Percentiles rank a stretch among this genome's conserved stretches.
phyloP scores from a whole-genome alignment of 2,329 filamentous ascomycete genomes.

The Pseudopithomyces maydicus region DNA sequence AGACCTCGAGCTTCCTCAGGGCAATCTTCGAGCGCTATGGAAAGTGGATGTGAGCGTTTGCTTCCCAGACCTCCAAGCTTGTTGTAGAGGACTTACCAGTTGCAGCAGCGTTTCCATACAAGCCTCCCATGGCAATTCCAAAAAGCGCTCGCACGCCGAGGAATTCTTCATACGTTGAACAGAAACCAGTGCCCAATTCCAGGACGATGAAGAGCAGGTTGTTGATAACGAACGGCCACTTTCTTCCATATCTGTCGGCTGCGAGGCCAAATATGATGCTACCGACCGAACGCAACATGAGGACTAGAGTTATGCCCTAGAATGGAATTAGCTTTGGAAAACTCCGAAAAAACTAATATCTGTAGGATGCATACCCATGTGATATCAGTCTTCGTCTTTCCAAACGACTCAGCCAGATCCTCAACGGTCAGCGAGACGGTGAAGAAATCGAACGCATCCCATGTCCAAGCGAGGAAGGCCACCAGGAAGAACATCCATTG shows the following conservation, averaged over 20 bases:
- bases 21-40: conserved; percentile 63
- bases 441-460: conserved; percentile 65
- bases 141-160: conserved; percentile 64
- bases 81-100: conserved; percentile 43
- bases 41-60: conserved; percentile 4
- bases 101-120: conserved; percentile 66
- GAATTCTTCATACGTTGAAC: conserved; percentile 62
- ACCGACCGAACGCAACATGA: conserved; percentile 67
- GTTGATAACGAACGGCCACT: conserved; percentile 64
- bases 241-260: conserved; percentile 60
- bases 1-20: conserved; percentile 63
- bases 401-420: conserved; percentile 59
- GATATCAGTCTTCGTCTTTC: conserved; percentile 61
- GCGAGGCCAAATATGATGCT: conserved; percentile 62
- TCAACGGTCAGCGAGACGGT: conserved; percentile 63
- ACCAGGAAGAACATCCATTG: conserved; percentile 65
- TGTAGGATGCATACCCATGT: conserved; percentile 51
- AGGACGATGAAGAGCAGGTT: conserved; percentile 65
- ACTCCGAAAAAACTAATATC: neutral
- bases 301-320: conserved; percentile 48
- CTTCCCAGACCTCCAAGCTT: neutral
- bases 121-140: conserved; percentile 68
- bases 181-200: conserved; percentile 66
- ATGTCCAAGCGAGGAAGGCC: conserved; percentile 54
- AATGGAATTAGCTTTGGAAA: neutral